Base-by-base conservation (phyloP, 2,329 filamentous ascomycete genomes). In the Diaporthe sp. region DNA sequence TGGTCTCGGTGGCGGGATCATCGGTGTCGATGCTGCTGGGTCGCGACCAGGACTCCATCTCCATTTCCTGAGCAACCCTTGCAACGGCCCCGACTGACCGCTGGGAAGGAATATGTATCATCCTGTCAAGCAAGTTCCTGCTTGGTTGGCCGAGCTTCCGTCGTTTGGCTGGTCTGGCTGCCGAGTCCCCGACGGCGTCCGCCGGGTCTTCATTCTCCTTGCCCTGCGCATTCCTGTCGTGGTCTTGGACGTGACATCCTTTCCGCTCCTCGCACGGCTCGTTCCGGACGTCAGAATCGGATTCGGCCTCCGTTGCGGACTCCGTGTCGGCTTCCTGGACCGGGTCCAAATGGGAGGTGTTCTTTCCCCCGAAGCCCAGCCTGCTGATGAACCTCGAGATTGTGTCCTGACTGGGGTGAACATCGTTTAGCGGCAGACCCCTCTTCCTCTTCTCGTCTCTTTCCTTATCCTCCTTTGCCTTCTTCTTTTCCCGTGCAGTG, bases 391-490 rank as follows among this genome's bases (percentile, higher is more conserved):
- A 92, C 49, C 86, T 80, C 25, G 89, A 85, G 77, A 92, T 90
- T 0, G 88, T 90, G 57, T 88, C 88, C 80, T 92, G 91, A 47
- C 90, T 92, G 0, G 90, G 87, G 49, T 87, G 85, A 6, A 90
- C 88, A 17, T 85, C 85, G n/a, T 89, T 85, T 6, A 91, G 82
- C 20, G 91, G 91, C 75, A 90, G 74, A 0, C 90, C 88, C 72
- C 85, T 87, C 77, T 84, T 88, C 79, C 83, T 88, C 82, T 87
- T 90, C 71, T 84, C 86, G n/a, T 88, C 86, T 60, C 82, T 84
- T 75, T 88, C 87, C 10, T 85, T 85, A 37, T 85, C 81, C 67
- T 90, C 89, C 79, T 88, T 91, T 22, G 86, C 88, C 76, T 86
- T 88, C 81, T 90, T 91, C 82, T 87, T 89, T 53, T 92, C 90